Evolutionary conservation across 2,329 filamentous ascomycete genomes (phyloP), one percentile per base, ranked within the genome.

Genomic region (Fusarium sp.): DNA sequence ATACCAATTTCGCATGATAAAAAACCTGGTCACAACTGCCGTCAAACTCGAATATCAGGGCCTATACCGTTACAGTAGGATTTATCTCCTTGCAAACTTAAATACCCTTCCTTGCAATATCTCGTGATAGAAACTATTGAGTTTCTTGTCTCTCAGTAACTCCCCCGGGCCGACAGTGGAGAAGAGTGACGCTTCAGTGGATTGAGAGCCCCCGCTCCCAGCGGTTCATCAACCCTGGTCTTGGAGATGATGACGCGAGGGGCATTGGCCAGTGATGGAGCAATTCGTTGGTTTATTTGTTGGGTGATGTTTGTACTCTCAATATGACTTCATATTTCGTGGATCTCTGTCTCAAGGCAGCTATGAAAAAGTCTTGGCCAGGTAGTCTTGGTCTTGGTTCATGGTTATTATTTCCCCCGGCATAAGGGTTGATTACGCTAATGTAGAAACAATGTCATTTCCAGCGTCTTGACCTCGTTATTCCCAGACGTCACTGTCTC

Each of bases 261-360:
- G 37, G 40, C 50, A 68, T 62, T 68, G 54, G 37, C 64, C 63
- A 68, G 38, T 64, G 25, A 69, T 35, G 32, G 38, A 44, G 28
- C 37, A 33, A 38, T 44, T 32, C n/a, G 19, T 40, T 54, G 35
- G 32, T 37, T 38, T 52, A 28, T 66, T 42, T 59, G 52, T 52
- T 67, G 28, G 43, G 49, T 52, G 28, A 66, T 33, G 33, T 38
- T 47, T 40, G 38, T 46, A 38, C 19, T 40, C 35, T 40, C 30
- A 30, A 57, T 42, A 69, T 69, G 67, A 69, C 66, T 70, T 70
- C 67, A 70, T 70, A 44, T 38, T 25, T 21, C 35, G 43, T 52
- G 49, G 23, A 64, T 69, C 50, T 56, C 49, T 68, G 28, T 63
- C 44, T 32, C 49, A 19, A 42, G 57, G 49, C 49, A 54, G 32